Conservation (phyloP, 371 early-diverging fungal species). For the Furculomyces boomerangus region DNA sequence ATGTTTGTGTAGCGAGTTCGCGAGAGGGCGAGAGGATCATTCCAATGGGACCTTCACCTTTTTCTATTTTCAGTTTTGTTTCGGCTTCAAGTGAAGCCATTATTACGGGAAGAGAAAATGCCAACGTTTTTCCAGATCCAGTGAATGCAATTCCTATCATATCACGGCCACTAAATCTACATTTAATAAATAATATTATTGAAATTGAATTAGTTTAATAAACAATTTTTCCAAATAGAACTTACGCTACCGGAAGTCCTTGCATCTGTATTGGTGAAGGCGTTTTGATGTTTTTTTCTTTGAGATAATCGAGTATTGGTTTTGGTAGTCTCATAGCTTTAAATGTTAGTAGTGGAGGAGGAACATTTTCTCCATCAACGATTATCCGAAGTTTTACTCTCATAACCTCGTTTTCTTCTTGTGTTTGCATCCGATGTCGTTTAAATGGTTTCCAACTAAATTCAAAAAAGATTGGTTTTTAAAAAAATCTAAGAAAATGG, state of each 20-base stretch:
- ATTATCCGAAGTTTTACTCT: constrained; percentile 52
- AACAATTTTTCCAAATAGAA: no score
- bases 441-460: constrained; percentile 60
- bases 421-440: constrained; percentile 25
- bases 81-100: constrained; percentile 79
- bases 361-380: constrained; percentile 49
- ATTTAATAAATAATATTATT: not conserved
- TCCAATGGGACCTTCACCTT: constrained; percentile 66
- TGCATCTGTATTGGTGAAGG: constrained; percentile 98
- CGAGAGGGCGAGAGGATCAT: constrained; percentile 89
- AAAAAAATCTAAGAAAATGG: not conserved
- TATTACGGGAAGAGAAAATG: constrained; percentile 77
- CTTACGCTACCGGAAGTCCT: constrained; percentile 61
- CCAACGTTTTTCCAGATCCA: constrained; percentile 96
- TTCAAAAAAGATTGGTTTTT: constrained; percentile 7
- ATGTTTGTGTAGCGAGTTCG: constrained; percentile 86
- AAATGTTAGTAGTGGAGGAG: constrained; percentile 57
- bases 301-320: constrained; percentile 62
- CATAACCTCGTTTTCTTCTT: constrained; percentile 30
- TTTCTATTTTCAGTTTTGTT: constrained; percentile 31
- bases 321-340: constrained; percentile 61
- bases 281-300: constrained; percentile 54
- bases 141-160: constrained; percentile 90
- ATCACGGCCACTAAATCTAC: constrained; percentile 48
- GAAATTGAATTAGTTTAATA: no score